Conservation (phyloP, 192 early-diverging fungal genomes). For the Gigaspora rosea region DNA sequence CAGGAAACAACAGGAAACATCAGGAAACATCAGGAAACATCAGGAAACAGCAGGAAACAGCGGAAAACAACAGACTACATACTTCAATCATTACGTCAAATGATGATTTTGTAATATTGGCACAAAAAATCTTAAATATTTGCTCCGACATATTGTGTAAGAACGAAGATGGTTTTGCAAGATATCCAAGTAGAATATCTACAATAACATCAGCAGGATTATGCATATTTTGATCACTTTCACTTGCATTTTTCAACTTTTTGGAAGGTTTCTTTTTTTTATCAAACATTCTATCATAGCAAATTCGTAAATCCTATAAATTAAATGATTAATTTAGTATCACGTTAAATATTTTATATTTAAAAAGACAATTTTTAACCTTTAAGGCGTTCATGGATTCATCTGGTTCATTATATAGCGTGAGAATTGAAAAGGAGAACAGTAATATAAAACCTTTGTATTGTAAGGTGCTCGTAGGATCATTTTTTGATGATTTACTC, state of each 20-base stretch:
- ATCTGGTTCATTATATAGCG: conserved; percentile 63
- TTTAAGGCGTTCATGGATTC: conserved; percentile 44
- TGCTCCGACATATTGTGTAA: conserved; percentile 76
- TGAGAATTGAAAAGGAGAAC: conserved; percentile 66
- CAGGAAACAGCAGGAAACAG: no score
- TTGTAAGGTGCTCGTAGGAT: conserved; percentile 50
- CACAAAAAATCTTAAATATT: conserved; percentile 84
- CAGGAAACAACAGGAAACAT: no score
- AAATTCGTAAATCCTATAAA: conserved; percentile 67
- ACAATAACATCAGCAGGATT: conserved; percentile 91
- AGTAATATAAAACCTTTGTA: conserved; percentile 73
- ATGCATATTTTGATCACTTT: conserved; percentile 62
- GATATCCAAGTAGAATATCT: conserved; percentile 87
- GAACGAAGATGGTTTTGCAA: conserved; percentile 79
- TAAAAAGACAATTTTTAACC: not conserved
- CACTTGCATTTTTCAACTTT: conserved; percentile 51
- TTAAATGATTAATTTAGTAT: no score
- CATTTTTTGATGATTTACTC: not conserved
- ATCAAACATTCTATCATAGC: conserved; percentile 68
- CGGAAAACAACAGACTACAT: conserved; percentile 11
- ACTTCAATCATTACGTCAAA: conserved; percentile 78
- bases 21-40: no score
- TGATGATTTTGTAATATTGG: conserved; percentile 69
- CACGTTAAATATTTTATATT: not conserved
- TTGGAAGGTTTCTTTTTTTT: conserved; percentile 40